phyloP scores from a whole-genome alignment of 2,329 filamentous ascomycete species.

The Pyricularia grisea region DNA sequence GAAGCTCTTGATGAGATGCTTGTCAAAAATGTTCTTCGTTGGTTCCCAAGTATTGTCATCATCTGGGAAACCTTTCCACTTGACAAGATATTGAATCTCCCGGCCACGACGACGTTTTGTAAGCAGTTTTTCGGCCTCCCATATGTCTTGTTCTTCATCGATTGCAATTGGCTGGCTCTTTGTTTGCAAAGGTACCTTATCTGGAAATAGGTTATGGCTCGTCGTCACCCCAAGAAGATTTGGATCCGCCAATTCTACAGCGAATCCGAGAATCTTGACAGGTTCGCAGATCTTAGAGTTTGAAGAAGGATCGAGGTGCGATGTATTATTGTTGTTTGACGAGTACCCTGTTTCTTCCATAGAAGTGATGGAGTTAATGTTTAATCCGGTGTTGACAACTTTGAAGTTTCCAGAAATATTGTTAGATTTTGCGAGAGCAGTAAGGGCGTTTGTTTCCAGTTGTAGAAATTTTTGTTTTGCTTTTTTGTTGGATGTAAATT shows the following conservation, averaged over 20 bases:
- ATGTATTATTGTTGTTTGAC: not conserved
- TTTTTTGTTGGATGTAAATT: not conserved
- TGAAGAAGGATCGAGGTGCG: not conserved
- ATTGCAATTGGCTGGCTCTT: constrained; percentile 3
- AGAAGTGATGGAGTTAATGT: not conserved
- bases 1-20: no score
- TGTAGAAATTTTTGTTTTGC: not conserved
- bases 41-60: constrained; percentile 10
- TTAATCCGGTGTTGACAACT: no score
- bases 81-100: constrained; percentile 12
- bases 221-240: not conserved
- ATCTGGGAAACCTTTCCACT: constrained; percentile 13
- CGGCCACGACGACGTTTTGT: constrained; percentile 12
- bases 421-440: no score
- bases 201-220: not conserved
- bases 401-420: no score
- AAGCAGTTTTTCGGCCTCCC: constrained; percentile 13
- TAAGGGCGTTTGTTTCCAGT: not conserved
- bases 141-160: constrained; percentile 7
- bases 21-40: not conserved
- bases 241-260: not conserved
- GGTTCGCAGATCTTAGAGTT: not conserved
- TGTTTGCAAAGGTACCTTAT: not conserved
- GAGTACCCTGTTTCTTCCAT: not conserved
- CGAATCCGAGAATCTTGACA: not conserved